phyloP scores from a whole-genome alignment of 192 early-diverging fungal species.

The Helicostylum pulchrum region DNA sequence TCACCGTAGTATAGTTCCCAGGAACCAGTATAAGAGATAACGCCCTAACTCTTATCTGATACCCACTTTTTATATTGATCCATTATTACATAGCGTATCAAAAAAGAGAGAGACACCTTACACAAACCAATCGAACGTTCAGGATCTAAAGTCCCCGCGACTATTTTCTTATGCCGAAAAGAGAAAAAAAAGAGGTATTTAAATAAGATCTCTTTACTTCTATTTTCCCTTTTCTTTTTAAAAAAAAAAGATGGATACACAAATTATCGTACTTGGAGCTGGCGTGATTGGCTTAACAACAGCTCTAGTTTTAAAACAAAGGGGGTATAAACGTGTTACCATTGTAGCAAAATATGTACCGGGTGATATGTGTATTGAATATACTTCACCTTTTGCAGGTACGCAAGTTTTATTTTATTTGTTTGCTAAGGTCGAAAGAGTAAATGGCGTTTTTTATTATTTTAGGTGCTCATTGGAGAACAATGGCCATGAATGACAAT shows the following conservation, averaged over 20 bases:
- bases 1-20: too few species aligned
- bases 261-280: constrained; percentile 43
- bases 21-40: too few species aligned
- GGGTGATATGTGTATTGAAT: constrained; percentile 42
- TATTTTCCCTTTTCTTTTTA: too few species aligned
- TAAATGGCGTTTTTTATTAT: not conserved
- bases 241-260: too few species aligned
- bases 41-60: too few species aligned
- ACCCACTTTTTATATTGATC: too few species aligned
- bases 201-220: not conserved
- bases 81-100: too few species aligned
- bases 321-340: constrained; percentile 45
- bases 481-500: constrained; percentile 41
- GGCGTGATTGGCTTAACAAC: constrained; percentile 65
- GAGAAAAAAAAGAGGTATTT: too few species aligned
- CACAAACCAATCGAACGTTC: too few species aligned
- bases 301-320: constrained; percentile 47
- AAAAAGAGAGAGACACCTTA: too few species aligned
- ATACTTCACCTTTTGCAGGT: constrained; percentile 48
- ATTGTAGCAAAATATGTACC: constrained; percentile 45
- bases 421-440: not conserved
- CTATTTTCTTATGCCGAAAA: too few species aligned
- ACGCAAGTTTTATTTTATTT: not conserved
- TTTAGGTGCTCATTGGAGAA: constrained; percentile 59
- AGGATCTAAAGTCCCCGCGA: too few species aligned